Percentiles rank a stretch among this genome's conserved stretches.
These are phyloP conservation scores for Vitis cinerea DNA, from an alignment of 164 flowering plant genomes.

Conservation along the genomic window DNA sequence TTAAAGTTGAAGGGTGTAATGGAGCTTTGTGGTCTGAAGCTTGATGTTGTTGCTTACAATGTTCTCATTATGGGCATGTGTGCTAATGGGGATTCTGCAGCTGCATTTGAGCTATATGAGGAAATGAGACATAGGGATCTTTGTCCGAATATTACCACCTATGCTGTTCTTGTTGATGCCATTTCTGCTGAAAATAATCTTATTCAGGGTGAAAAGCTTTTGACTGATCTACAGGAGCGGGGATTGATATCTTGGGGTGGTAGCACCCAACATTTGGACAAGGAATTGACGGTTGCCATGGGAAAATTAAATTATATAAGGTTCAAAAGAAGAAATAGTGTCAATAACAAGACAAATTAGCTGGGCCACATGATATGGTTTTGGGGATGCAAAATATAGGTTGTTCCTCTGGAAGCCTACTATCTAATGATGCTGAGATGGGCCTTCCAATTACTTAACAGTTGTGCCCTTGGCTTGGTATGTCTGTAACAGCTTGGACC, in stretches of 20 bases:
- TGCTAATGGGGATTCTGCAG: conserved; percentile 35
- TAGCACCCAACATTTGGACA: conserved; percentile 24
- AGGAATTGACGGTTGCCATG: conserved; percentile 35
- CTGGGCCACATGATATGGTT: no score
- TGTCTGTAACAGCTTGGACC: no score
- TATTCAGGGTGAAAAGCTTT: conserved; percentile 38
- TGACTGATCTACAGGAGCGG: conserved; percentile 55
- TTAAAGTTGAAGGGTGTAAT: conserved; percentile 43
- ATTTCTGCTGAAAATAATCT: conserved; percentile 24
- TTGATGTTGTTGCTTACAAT: conserved; percentile 67
- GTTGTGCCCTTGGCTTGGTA: no score
- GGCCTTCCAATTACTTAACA: no score
- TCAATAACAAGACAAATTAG: neutral
- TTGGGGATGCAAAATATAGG: no score
- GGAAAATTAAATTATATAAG: conserved; percentile 36
- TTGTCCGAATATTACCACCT: conserved; percentile 57
- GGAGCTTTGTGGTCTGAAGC: conserved; percentile 49
- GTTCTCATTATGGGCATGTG: conserved; percentile 75
- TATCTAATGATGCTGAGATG: no score
- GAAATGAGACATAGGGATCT: conserved; percentile 70
- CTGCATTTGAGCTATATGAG: conserved; percentile 63
- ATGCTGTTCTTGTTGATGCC: conserved; percentile 44
- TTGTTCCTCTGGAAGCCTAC: no score
- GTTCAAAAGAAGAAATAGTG: conserved; percentile 22
- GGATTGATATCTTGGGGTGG: conserved; percentile 38